phyloP scores from a whole-genome alignment of 352 stramenopile species.

The Pythium chondricola region DNA sequence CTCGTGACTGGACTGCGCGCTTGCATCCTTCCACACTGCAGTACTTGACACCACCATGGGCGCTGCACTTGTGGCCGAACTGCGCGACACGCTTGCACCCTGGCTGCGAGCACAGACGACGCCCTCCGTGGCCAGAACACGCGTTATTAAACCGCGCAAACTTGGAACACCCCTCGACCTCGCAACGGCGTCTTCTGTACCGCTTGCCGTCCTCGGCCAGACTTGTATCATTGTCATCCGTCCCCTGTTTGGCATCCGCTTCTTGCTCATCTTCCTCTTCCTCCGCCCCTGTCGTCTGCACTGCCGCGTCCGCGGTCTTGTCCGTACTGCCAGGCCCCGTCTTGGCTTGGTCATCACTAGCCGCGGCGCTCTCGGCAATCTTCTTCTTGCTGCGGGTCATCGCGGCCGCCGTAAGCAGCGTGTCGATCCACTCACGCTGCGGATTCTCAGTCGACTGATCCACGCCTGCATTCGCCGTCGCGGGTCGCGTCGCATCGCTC shows the following conservation, averaged over 20 bases:
- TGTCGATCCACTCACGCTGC: slow-evolving; percentile 74
- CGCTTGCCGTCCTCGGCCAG: slow-evolving; percentile 29
- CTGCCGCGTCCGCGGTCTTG: neutral
- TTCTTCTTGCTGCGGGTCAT: slow-evolving; percentile 63
- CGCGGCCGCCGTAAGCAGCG: slow-evolving; percentile 63
- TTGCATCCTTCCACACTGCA: slow-evolving; percentile 65
- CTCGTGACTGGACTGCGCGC: slow-evolving; percentile 73
- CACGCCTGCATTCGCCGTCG: neutral
- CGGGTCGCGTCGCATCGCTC: slow-evolving; percentile 14
- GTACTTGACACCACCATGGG: slow-evolving; percentile 70
- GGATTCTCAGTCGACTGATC: slow-evolving; percentile 20
- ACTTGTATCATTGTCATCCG: slow-evolving; percentile 12
- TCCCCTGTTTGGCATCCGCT: neutral
- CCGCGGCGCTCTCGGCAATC: slow-evolving; percentile 4
- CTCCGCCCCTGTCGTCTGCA: neutral
- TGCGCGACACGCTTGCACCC: slow-evolving; percentile 65
- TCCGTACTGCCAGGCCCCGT: neutral
- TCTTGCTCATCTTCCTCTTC: neutral
- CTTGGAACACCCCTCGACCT: slow-evolving; percentile 61
- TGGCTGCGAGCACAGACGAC: slow-evolving; percentile 63
- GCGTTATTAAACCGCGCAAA: slow-evolving; percentile 79
- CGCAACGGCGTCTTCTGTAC: slow-evolving; percentile 57
- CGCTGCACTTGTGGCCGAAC: slow-evolving; percentile 78
- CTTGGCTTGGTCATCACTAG: neutral
- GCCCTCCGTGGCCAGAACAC: slow-evolving; percentile 61